These are phyloP conservation scores for Penicillium daleae DNA, from an alignment of 495 filamentous ascomycete genomes.

Conservation along the genomic window DNA sequence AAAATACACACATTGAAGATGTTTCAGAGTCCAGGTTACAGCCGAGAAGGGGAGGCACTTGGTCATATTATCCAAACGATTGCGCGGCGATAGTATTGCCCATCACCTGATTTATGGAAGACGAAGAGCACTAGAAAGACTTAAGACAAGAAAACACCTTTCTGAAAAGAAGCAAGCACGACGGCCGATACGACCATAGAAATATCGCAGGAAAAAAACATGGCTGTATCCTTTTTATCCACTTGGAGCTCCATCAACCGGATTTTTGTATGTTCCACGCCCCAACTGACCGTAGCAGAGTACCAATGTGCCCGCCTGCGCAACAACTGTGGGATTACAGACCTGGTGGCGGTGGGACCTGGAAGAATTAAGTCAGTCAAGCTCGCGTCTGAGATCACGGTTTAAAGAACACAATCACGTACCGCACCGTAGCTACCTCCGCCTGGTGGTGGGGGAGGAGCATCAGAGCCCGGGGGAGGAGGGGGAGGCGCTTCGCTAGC, in stretches of 20 bases:
- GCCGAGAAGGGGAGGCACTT: not conserved
- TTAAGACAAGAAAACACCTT: not conserved
- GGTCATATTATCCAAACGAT: not conserved
- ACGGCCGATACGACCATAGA: not conserved
- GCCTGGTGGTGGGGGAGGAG: constrained; percentile 63
- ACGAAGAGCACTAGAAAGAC: not conserved
- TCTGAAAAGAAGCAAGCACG: not conserved
- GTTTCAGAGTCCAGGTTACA: too few species aligned
- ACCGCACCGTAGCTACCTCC: constrained; percentile 71
- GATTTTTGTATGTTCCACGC: constrained; percentile 14
- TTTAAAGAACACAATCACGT: constrained; percentile 18
- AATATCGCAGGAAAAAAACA: not conserved
- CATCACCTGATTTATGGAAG: not conserved
- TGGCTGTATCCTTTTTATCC: constrained; percentile 5
- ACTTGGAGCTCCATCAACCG: not conserved
- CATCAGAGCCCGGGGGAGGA: constrained; percentile 59
- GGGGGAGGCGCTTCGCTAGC: constrained; percentile 68
- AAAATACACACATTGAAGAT: too few species aligned
- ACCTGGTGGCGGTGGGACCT: constrained; percentile 59
- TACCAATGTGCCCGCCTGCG: not conserved
- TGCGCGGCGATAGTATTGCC: not conserved
- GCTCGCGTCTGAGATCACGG: not conserved
- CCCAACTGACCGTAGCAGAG: not conserved
- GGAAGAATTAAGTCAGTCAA: not conserved
- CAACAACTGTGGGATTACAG: constrained; percentile 36